Percentiles rank a stretch among this genome's conserved stretches.
These are phyloP conservation scores for Parasitella parasitica DNA, from an alignment of 371 early-diverging fungal genomes.

Conservation along the genomic window DNA sequence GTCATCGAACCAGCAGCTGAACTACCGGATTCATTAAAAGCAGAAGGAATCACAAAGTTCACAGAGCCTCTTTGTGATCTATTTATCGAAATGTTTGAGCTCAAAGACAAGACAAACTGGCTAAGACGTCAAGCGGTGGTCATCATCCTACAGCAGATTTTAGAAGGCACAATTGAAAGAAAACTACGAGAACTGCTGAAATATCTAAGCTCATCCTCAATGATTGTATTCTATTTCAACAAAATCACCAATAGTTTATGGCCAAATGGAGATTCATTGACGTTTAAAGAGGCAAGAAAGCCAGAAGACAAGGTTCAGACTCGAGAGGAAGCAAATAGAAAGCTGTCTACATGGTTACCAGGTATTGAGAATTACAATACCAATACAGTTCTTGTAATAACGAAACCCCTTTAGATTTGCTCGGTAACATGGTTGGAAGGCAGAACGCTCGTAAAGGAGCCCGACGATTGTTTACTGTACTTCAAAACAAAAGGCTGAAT, in stretches of 20 bases:
- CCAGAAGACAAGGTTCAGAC: slow-evolving; percentile 56
- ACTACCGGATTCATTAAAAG: slow-evolving; percentile 24
- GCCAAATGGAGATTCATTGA: slow-evolving; percentile 49
- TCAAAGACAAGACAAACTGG: slow-evolving; percentile 86
- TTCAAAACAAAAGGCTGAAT: slow-evolving; percentile 79
- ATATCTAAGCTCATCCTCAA: slow-evolving; percentile 40
- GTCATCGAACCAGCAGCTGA: slow-evolving; percentile 13
- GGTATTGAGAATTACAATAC: slow-evolving; percentile 29
- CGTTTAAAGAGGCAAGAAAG: slow-evolving; percentile 43
- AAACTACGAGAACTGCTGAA: slow-evolving; percentile 47
- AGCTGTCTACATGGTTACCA: slow-evolving; percentile 64
- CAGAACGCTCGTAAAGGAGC: slow-evolving; percentile 84
- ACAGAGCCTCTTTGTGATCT: slow-evolving; percentile 79
- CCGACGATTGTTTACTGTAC: slow-evolving; percentile 62
- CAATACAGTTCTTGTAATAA: neutral
- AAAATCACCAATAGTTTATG: slow-evolving; percentile 47
- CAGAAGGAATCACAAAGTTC: slow-evolving; percentile 55
- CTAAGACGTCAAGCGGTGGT: slow-evolving; percentile 83
- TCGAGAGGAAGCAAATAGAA: slow-evolving; percentile 64
- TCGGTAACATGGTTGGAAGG: slow-evolving; percentile 82
- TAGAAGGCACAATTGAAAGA: slow-evolving; percentile 86
- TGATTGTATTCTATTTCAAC: slow-evolving; percentile 42
- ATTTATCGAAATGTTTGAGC: slow-evolving; percentile 85
- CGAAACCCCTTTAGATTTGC: slow-evolving; percentile 40
- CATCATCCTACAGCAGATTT: slow-evolving; percentile 78